These are phyloP conservation scores for Camptophora hylomeconis DNA, from an alignment of 2,329 filamentous ascomycete genomes.

Conservation along the genomic window DNA sequence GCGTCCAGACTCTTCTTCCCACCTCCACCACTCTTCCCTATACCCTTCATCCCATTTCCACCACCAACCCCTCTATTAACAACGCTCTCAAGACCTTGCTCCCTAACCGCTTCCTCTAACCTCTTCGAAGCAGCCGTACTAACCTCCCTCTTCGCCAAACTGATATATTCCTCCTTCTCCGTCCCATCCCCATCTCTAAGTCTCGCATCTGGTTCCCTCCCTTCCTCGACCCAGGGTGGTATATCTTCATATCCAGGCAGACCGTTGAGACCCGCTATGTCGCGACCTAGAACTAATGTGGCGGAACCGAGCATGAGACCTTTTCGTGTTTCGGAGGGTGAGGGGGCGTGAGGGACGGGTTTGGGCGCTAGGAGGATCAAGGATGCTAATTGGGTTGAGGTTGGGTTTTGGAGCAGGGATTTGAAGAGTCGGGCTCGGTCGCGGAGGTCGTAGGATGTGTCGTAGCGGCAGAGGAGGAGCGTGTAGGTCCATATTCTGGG, in stretches of 20 bases:
- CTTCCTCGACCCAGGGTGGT: slow-evolving; percentile 72
- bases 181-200: slow-evolving; percentile 49
- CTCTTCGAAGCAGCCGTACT: slow-evolving; percentile 26
- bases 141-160: slow-evolving; percentile 21
- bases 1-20: slow-evolving; percentile 91
- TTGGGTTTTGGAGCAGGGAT: slow-evolving; percentile 63
- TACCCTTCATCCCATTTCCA: too few species aligned
- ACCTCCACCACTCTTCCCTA: too few species aligned
- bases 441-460: slow-evolving; percentile 86
- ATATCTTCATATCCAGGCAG: slow-evolving; percentile 66
- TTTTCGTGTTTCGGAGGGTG: slow-evolving; percentile 71
- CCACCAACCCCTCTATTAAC: slow-evolving; percentile 15
- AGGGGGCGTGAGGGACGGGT: slow-evolving; percentile 79
- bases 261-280: slow-evolving; percentile 56
- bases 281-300: slow-evolving; percentile 66
- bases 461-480: slow-evolving; percentile 75
- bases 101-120: slow-evolving; percentile 30
- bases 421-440: slow-evolving; percentile 84
- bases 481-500: slow-evolving; percentile 73
- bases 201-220: slow-evolving; percentile 63
- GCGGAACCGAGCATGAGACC: slow-evolving; percentile 71
- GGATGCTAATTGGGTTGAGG: slow-evolving; percentile 68
- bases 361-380: slow-evolving; percentile 88
- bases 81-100: slow-evolving; percentile 23
- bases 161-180: slow-evolving; percentile 19